phyloP scores from a whole-genome alignment of 73 alveolate species.

The Loxodes magnus region DNA sequence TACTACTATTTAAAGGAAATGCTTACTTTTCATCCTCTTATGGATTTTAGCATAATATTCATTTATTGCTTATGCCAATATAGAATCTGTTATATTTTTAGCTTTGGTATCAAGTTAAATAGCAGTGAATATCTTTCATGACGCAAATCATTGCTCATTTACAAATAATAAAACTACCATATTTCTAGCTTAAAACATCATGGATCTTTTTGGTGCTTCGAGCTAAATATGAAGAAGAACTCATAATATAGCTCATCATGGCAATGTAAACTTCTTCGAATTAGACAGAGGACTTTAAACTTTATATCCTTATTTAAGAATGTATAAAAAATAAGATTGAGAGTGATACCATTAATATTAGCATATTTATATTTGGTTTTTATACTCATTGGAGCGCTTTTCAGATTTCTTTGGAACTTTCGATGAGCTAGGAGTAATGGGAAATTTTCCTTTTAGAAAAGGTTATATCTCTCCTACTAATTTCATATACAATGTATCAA shows the following conservation, averaged over 20 bases:
- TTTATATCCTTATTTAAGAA: constrained; percentile 41
- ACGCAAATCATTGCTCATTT: constrained; percentile 58
- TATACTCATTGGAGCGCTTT: constrained; percentile 33
- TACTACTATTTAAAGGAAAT: constrained; percentile 25
- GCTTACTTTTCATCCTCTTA: constrained; percentile 14
- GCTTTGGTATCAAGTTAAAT: constrained; percentile 44
- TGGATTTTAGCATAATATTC: constrained; percentile 20
- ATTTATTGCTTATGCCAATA: constrained; percentile 18
- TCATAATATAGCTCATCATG: constrained; percentile 60
- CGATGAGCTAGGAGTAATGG: constrained; percentile 52
- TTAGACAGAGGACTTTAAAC: constrained; percentile 67
- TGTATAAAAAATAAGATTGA: constrained; percentile 35
- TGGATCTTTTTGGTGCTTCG: constrained; percentile 47
- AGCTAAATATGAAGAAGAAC: constrained; percentile 51
- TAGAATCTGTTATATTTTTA: constrained; percentile 34
- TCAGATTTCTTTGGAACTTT: constrained; percentile 62
- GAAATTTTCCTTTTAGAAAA: constrained; percentile 52
- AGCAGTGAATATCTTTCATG: constrained; percentile 67
- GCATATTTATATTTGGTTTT: constrained; percentile 36
- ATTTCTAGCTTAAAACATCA: constrained; percentile 31
- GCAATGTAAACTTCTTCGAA: constrained; percentile 57
- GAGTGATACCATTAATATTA: constrained; percentile 41
- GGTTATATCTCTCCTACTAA: constrained; percentile 35
- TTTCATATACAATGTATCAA: constrained; percentile 22
- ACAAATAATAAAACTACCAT: constrained; percentile 38